Conservation (phyloP, 345 rosid genomes). For the Eucalyptus marginata region DNA sequence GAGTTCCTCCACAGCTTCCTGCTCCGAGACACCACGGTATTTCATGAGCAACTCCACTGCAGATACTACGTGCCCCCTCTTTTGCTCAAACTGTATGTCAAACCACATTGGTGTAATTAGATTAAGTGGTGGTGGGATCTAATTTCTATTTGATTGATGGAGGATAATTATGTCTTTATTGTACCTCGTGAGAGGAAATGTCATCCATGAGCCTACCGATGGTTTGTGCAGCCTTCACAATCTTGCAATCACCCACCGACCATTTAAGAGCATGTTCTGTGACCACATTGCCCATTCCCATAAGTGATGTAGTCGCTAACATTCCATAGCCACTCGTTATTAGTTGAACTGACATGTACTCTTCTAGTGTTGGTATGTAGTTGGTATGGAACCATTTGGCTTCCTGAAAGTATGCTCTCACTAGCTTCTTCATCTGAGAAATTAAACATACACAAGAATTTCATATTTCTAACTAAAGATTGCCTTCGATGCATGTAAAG, state of each 20-base stretch:
- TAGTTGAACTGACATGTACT: background rate
- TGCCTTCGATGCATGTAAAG: background rate
- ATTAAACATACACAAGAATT: background rate
- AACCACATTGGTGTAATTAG: background rate
- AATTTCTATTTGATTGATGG: background rate
- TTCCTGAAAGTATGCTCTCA: background rate
- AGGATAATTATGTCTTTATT: background rate
- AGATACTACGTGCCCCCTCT: conserved; percentile 5
- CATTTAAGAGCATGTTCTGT: background rate
- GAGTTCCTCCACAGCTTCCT: conserved; percentile 1
- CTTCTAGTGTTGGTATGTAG: background rate
- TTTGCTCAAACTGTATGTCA: background rate
- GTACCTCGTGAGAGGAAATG: background rate
- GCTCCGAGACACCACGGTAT: background rate
- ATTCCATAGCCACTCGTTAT: background rate
- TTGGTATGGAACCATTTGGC: background rate
- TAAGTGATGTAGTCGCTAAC: background rate
- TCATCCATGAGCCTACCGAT: background rate
- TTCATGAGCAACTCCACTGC: conserved; percentile 20
- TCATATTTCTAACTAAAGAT: background rate
- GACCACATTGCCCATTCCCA: background rate
- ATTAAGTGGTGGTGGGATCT: background rate
- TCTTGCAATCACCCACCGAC: background rate
- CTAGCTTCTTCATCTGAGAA: background rate
- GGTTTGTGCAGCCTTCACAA: background rate